A percentile compares a stretch with the other conserved stretches of the same genome.
Evolutionary conservation across 1,284 basidiomycete genomes (phyloP).

Genomic region (Ustilago bromivora): DNA sequence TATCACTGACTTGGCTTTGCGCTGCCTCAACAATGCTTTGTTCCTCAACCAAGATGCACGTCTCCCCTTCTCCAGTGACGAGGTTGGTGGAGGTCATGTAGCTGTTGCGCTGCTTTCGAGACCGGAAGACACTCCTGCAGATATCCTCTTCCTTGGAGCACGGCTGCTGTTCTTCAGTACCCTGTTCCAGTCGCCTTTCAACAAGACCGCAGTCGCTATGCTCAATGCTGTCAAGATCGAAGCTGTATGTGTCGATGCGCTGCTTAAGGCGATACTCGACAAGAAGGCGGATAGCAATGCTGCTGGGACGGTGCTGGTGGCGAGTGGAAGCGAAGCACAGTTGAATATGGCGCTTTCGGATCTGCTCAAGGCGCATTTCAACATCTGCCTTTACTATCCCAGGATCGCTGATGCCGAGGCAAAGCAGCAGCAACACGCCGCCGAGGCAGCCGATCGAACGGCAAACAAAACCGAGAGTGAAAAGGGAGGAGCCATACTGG

Average conservation of each 20-base stretch:
- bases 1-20: slow-evolving; percentile 57
- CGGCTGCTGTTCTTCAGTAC: slow-evolving; percentile 63
- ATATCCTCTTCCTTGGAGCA: slow-evolving; percentile 57
- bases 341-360: slow-evolving; percentile 53
- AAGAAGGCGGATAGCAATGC: slow-evolving; percentile 17
- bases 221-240: slow-evolving; percentile 38
- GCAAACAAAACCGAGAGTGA: neutral
- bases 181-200: slow-evolving; percentile 61
- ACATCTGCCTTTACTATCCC: slow-evolving; percentile 63
- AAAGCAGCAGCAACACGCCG: slow-evolving; percentile 22
- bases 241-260: slow-evolving; percentile 32
- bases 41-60: slow-evolving; percentile 54
- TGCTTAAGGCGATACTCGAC: slow-evolving; percentile 27
- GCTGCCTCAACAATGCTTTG: slow-evolving; percentile 63
- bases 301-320: slow-evolving; percentile 15
- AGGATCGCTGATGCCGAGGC: slow-evolving; percentile 38
- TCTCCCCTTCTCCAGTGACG: slow-evolving; percentile 41
- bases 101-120: slow-evolving; percentile 40
- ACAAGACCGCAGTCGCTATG: slow-evolving; percentile 51
- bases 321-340: slow-evolving; percentile 42
- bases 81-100: slow-evolving; percentile 46
- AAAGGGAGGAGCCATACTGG: slow-evolving; percentile 20
- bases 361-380: slow-evolving; percentile 62
- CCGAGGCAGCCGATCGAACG: slow-evolving; percentile 1
- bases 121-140: slow-evolving; percentile 40